These are phyloP conservation scores for Sordariomycetes sp. DNA, from an alignment of 2,329 filamentous ascomycete genomes.

Conservation along the genomic window DNA sequence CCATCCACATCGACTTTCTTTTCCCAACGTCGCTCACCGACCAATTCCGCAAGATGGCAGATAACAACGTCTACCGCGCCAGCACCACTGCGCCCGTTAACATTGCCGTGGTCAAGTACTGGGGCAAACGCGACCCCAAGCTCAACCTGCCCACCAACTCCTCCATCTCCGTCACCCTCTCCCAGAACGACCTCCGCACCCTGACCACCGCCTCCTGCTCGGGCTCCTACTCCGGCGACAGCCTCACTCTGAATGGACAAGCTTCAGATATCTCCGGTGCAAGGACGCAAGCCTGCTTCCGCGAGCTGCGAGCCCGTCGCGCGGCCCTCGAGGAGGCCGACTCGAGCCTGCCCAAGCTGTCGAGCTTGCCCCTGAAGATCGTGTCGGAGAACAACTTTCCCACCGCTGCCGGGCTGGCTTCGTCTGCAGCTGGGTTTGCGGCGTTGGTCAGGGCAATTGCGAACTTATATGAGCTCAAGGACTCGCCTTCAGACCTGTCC, in stretches of 20 bases:
- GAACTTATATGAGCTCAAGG: conserved; percentile 78
- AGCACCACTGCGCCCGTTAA: conserved; percentile 97
- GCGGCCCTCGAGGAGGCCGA: conserved; percentile 64
- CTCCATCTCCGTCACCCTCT: conserved; percentile 92
- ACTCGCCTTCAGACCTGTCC: conserved; percentile 74
- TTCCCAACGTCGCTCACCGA: too few species aligned
- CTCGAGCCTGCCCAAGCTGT: conserved; percentile 71
- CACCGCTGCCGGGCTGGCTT: conserved; percentile 82
- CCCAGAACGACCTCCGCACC: conserved; percentile 86
- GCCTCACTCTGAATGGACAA: conserved; percentile 75
- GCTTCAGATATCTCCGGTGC: conserved; percentile 78
- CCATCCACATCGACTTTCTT: too few species aligned
- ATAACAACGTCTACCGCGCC: conserved; percentile 66
- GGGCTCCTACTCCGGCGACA: conserved; percentile 57
- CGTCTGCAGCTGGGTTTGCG: conserved; percentile 61
- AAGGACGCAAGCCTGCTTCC: conserved; percentile 89
- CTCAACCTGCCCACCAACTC: conserved; percentile 97
- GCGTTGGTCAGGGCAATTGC: conserved; percentile 78
- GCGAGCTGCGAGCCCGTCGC: conserved; percentile 72
- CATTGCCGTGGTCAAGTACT: conserved; percentile 96
- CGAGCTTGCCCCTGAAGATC: conserved; percentile 67
- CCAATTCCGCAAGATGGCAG: conserved; percentile 33
- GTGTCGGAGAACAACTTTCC: conserved; percentile 99
- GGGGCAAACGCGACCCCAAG: conserved; percentile 91
- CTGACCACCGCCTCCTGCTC: conserved; percentile 94